Conservation (phyloP, 805 yeast species). For the Grigorovia jiainica region DNA sequence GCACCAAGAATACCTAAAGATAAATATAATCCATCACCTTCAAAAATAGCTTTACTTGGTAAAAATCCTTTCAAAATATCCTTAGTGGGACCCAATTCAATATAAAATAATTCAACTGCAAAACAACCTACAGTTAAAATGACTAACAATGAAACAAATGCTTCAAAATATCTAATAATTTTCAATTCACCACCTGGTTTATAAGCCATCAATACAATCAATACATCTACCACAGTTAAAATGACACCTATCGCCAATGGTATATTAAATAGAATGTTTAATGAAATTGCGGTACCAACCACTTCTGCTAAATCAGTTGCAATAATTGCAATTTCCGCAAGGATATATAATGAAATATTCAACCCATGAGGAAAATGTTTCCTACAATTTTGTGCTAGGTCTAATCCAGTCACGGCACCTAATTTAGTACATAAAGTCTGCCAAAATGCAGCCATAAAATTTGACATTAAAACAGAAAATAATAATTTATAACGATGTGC, state of each 20-base stretch:
- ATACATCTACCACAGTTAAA: conserved; percentile 75
- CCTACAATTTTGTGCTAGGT: conserved; percentile 80
- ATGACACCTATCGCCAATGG: conserved; percentile 81
- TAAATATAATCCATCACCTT: conserved; percentile 60
- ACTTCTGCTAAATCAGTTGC: conserved; percentile 97
- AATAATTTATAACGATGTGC: conserved; percentile 70
- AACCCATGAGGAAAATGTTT: conserved; percentile 56
- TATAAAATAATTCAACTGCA: conserved; percentile 63
- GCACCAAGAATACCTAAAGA: conserved; percentile 87
- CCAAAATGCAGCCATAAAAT: conserved; percentile 76
- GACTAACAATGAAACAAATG: conserved; percentile 68
- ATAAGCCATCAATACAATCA: conserved; percentile 80
- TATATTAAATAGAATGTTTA: conserved; percentile 69
- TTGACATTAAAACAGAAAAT: conserved; percentile 70
- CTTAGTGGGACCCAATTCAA: conserved; percentile 43
- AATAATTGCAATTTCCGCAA: conserved; percentile 85
- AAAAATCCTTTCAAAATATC: conserved; percentile 64
- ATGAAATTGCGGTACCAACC: conserved; percentile 93
- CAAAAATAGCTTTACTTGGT: conserved; percentile 41
- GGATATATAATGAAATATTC: conserved; percentile 53
- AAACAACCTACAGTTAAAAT: conserved; percentile 80
- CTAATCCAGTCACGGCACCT: conserved; percentile 91
- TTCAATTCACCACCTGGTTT: conserved; percentile 74
- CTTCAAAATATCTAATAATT: conserved; percentile 71
- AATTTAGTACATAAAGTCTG: conserved; percentile 79